Conservation (phyloP, 768 basidiomycete genomes). For the Dendrothele bispora region DNA sequence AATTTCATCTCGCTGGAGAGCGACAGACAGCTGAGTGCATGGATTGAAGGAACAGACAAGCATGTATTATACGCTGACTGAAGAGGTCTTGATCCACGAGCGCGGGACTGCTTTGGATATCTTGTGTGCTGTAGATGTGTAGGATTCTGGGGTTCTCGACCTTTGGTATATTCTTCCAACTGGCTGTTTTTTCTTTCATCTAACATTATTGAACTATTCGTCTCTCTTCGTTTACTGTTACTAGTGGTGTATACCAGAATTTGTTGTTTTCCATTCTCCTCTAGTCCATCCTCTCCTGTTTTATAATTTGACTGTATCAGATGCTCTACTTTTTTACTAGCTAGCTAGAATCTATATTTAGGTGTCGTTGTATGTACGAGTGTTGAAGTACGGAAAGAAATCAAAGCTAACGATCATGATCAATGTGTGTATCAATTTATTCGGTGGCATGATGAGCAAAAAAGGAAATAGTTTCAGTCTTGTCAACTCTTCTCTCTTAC, state of each 20-base stretch:
- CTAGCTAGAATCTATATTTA: neutral
- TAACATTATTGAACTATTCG: constrained; percentile 9
- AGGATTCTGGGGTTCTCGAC: no score
- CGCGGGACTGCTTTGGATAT: constrained; percentile 1
- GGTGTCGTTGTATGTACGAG: neutral
- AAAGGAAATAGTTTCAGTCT: constrained; percentile 2
- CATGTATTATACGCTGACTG: constrained; percentile 82
- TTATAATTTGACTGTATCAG: constrained; percentile 6
- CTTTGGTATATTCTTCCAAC: neutral
- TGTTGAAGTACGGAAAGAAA: neutral
- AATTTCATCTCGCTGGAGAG: constrained; percentile 61
- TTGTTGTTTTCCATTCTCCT: neutral
- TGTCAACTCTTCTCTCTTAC: neutral
- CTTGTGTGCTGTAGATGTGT: no score
- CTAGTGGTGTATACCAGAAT: neutral
- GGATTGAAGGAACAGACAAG: constrained; percentile 81
- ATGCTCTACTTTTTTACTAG: neutral
- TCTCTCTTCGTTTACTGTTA: constrained; percentile 4
- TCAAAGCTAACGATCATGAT: neutral
- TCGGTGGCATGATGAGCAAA: no score
- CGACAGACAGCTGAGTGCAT: constrained; percentile 64
- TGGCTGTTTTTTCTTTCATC: constrained; percentile 1
- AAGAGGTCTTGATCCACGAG: constrained; percentile 10
- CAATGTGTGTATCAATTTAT: neutral
- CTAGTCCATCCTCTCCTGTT: no score